Conservation (phyloP, 768 basidiomycete genomes). For the Clitopilus passeckerianus region DNA sequence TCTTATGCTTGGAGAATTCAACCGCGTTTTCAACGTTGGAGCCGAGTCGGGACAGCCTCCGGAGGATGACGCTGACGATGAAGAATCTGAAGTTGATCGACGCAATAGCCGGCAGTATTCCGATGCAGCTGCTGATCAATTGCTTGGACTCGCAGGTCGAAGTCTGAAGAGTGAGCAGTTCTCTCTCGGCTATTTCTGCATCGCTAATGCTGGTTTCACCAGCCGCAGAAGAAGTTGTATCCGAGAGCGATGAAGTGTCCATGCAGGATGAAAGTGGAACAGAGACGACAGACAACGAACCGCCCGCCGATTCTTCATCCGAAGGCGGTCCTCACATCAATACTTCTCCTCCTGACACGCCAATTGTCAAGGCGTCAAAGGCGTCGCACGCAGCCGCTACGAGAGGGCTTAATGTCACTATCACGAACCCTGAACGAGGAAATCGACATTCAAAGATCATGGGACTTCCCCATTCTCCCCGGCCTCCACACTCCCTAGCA, state of each 20-base stretch:
- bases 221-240: slow-evolving; percentile 56
- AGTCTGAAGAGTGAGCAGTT: slow-evolving; percentile 51
- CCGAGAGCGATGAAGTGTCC: slow-evolving; percentile 67
- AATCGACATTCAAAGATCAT: slow-evolving; percentile 63
- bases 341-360: slow-evolving; percentile 36
- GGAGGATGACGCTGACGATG: slow-evolving; percentile 20
- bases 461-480: slow-evolving; percentile 56
- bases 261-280: slow-evolving; percentile 71
- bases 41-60: slow-evolving; percentile 25
- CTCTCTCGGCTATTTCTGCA: slow-evolving; percentile 8
- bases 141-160: slow-evolving; percentile 75
- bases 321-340: slow-evolving; percentile 35
- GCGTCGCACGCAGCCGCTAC: slow-evolving; percentile 61
- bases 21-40: slow-evolving; percentile 84
- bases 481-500: slow-evolving; percentile 37
- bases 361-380: slow-evolving; percentile 36
- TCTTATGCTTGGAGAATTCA: slow-evolving; percentile 91
- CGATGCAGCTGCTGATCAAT: slow-evolving; percentile 75
- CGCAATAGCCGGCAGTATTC: slow-evolving; percentile 85
- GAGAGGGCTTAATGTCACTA: slow-evolving; percentile 65
- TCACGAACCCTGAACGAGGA: slow-evolving; percentile 43
- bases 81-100: slow-evolving; percentile 38
- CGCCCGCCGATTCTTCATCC: slow-evolving; percentile 42
- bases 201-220: slow-evolving; percentile 19
- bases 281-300: slow-evolving; percentile 62